Evolutionary conservation across 306 rosid species (phyloP), one percentile per base, ranked within the genome.

Genomic region (Glycine soja): DNA sequence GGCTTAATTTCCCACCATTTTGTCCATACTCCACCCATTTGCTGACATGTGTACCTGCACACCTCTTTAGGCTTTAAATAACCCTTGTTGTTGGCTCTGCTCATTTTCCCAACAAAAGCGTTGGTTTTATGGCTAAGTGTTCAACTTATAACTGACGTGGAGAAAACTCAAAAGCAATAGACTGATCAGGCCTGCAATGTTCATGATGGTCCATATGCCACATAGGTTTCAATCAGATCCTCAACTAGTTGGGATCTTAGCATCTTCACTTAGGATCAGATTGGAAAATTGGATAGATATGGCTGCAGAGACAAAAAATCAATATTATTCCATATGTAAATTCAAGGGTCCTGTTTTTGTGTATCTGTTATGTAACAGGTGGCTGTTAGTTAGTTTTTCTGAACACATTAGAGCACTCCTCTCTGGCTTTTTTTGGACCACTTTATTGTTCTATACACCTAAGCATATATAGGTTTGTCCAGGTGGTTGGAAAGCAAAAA

Each of bases 201-300:
- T 71, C 57, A 72, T 72, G 65, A 72, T 78, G 83, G 42, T 79
- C 78, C 65, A 72, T 56, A 48, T 42, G 9, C 76, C 83, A 83
- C 86, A 71, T 54, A 79, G 70, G 65, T 47, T 75, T 36, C 50
- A 30, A 59, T 57, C 61, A 72, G 15, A 54, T 76, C 38, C 14
- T 68, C 43, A 59, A 63, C 59, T 14, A 84, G 38, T 76, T 45
- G 61, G 71, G 80, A 75, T 76, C 71, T 47, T 58, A 47, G 77
- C 79, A 47, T 74, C 80, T 82, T 62, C 45, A 53, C 18, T 24
- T 24, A 19, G 74, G 71, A 83, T 83, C 65, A 84, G 66, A 57
- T 47, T 85, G 81, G 80, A 88, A 84, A 59, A 63, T 47, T 85
- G 81, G 82, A 88, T 81, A 61, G 15, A 76, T 52, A 68, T 56